Conservation (phyloP, 176 grass and related monocot genomes). For the Areca catechu region DNA sequence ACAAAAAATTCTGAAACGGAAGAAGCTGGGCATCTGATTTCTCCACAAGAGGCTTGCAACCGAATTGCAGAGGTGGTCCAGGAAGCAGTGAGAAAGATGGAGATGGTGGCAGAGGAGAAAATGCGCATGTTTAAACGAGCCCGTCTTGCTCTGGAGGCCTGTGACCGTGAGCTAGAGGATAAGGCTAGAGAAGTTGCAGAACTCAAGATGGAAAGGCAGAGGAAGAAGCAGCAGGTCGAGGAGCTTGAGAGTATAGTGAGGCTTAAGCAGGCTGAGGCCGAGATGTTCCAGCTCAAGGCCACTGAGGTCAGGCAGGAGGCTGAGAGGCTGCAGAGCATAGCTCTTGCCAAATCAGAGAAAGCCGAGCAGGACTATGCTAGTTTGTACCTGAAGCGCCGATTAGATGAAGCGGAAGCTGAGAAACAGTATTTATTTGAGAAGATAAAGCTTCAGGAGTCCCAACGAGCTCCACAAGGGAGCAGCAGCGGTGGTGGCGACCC, state of each 20-base stretch:
- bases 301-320: conserved; percentile 68
- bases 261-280: conserved; percentile 65
- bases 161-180: conserved; percentile 55
- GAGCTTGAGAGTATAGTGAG: conserved; percentile 65
- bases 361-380: conserved; percentile 69
- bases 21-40: conserved; percentile 50
- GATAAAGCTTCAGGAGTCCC: conserved; percentile 73
- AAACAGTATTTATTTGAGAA: conserved; percentile 69
- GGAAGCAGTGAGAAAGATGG: conserved; percentile 70
- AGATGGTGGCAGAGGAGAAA: conserved; percentile 72
- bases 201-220: conserved; percentile 38
- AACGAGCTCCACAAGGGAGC: neutral
- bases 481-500: neutral
- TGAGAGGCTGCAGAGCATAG: conserved; percentile 59
- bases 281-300: conserved; percentile 93
- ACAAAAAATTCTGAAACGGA: conserved; percentile 37
- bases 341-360: conserved; percentile 56
- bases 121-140: conserved; percentile 38
- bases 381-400: conserved; percentile 61
- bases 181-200: conserved; percentile 47
- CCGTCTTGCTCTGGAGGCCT: conserved; percentile 38
- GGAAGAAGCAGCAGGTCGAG: conserved; percentile 51
- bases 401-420: conserved; percentile 90
- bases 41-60: conserved; percentile 68
- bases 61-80: conserved; percentile 70